A percentile compares a stretch with the other conserved stretches of the same genome.
Evolutionary conservation across 371 early-diverging fungal species (phyloP).

Genomic region (Mortierella sp.): DNA sequence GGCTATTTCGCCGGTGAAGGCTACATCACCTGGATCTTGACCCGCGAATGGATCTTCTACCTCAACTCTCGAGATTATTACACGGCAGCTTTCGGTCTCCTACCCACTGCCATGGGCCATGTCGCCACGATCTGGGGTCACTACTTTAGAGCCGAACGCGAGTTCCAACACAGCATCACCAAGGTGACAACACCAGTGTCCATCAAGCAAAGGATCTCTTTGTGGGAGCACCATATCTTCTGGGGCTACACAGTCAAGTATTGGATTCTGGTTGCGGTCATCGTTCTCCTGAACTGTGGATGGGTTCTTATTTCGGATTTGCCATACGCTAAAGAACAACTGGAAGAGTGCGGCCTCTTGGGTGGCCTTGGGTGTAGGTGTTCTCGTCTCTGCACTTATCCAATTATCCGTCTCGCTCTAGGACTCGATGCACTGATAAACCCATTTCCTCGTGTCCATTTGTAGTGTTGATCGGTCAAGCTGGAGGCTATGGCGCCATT

Average conservation of each 20-base stretch:
- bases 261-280: constrained; percentile 33
- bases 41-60: constrained; percentile 30
- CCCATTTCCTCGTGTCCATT: neutral
- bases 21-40: constrained; percentile 35
- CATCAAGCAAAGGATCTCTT: constrained; percentile 31
- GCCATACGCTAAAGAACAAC: neutral
- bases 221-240: constrained; percentile 45
- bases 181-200: constrained; percentile 35
- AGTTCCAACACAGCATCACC: constrained; percentile 44
- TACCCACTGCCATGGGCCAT: constrained; percentile 34
- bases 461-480: constrained; percentile 19
- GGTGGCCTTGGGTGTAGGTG: constrained; percentile 32
- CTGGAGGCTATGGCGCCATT: constrained; percentile 29
- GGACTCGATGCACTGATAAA: neutral
- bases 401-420: neutral
- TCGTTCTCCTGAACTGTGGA: constrained; percentile 16
- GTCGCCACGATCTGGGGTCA: constrained; percentile 50
- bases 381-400: too few species aligned
- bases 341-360: constrained; percentile 8
- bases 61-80: constrained; percentile 35
- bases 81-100: constrained; percentile 12
- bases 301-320: constrained; percentile 17
- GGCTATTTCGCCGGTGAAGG: constrained; percentile 17
- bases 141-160: constrained; percentile 44
- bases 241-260: constrained; percentile 49